Evolutionary conservation across 139 green algal genomes (phyloP), one percentile per base, ranked within the genome.

Genomic region (Asterochloris sp.): DNA sequence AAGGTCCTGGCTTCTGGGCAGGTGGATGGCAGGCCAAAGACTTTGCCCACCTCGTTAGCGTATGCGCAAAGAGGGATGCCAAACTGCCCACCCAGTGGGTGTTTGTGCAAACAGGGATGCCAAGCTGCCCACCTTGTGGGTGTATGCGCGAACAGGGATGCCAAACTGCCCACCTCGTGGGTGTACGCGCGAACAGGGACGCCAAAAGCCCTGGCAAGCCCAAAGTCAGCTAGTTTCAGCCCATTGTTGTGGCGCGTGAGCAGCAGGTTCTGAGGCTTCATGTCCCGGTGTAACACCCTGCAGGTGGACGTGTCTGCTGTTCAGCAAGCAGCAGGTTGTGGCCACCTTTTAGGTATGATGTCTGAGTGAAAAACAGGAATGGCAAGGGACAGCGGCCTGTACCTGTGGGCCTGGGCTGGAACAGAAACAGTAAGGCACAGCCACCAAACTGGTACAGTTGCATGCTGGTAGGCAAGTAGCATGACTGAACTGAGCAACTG

Each of bases 181-280:
- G 97, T 99, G 91, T 99, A 99, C 78, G 88, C 93, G 87, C 98
- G 97, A 78, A 99, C 90, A n/a, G 97, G 97, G n/a, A 99, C 93
- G 83, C 92, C 95, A 89, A 99, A 99, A 23, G 94, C 92, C 11
- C 97, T 91, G 17, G 95, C 97, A 64, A 99, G 87, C 23, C 97
- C 97, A 78, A 99, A 89, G 86, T 99, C 97, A 23, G 97, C 97
- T 64, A 99, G 95, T 88, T 99, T 99, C 12, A 99, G 83, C 8
- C 62, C 61, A 23, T 87, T 84, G 74, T 89, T 86, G 82, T 91
- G 54, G 13, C 78, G 69, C 82, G 96, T 90, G 11, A 99, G 91
- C 61, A 99, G 91, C 73, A 99, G 86, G 89, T 99, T 99, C 84
- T 99, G 97, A 11, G 97, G 97, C 89, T 99, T 99, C 11, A 99